A percentile compares a stretch with the other conserved stretches of the same genome.
Evolutionary conservation across 768 basidiomycete genomes (phyloP).

Genomic region (Lactifluus echinatus): DNA sequence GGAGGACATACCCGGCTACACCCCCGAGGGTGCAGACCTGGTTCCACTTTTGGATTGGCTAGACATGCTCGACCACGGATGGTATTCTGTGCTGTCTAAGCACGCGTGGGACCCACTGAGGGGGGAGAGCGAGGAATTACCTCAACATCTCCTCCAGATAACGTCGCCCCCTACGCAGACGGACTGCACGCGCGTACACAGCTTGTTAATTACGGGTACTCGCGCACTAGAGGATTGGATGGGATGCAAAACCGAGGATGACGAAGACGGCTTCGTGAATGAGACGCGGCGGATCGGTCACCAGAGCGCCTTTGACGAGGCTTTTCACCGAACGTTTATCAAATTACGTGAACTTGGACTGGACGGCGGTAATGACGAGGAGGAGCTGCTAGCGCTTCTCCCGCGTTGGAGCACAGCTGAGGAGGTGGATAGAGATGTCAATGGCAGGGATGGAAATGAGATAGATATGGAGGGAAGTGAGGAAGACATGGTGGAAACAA

Average conservation of each 20-base stretch:
- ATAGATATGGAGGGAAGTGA: neutral
- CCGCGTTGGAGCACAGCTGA: neutral
- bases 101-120: constrained; percentile 58
- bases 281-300: constrained; percentile 45
- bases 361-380: constrained; percentile 4
- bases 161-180: constrained; percentile 52
- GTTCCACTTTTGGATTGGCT: constrained; percentile 55
- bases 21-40: constrained; percentile 36
- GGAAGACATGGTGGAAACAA: constrained; percentile 3
- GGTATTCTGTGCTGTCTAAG: constrained; percentile 54
- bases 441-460: neutral
- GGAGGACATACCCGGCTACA: constrained; percentile 52
- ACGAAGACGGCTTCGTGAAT: constrained; percentile 25
- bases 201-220: constrained; percentile 53
- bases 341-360: constrained; percentile 37
- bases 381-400: constrained; percentile 4
- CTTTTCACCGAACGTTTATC: constrained; percentile 54
- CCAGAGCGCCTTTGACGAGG: constrained; percentile 52
- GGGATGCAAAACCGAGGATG: constrained; percentile 24
- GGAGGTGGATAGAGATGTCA: neutral
- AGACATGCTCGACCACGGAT: constrained; percentile 66
- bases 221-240: constrained; percentile 66
- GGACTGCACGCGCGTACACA: constrained; percentile 60
- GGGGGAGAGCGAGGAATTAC: constrained; percentile 34
- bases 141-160: constrained; percentile 33